Evolutionary conservation across 139 green algal species (phyloP).

Genomic region (Tetratostichococcus sp.): DNA sequence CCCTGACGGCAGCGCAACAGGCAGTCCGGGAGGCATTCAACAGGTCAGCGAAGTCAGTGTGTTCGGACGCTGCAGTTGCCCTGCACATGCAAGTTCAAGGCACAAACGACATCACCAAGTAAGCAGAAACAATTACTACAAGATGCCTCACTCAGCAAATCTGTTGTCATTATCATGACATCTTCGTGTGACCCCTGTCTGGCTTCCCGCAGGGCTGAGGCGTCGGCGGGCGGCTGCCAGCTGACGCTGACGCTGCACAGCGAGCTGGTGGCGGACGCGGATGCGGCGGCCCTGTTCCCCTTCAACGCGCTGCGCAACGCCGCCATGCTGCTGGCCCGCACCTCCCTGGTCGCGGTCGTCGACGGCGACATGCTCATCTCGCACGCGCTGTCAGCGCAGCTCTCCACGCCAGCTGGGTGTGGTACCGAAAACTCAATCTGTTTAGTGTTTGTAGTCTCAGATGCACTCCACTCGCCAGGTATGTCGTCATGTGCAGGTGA

Average conservation of each 20-base stretch:
- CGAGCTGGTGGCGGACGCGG: not conserved
- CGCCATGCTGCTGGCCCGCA: constrained; percentile 18
- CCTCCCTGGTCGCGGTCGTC: constrained; percentile 25
- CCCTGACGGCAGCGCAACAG: not conserved
- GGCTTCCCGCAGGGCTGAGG: not conserved
- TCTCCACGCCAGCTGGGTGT: constrained; percentile 1
- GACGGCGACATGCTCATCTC: constrained; percentile 35
- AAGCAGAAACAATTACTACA: no score
- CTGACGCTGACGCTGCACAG: not conserved
- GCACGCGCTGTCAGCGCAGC: not conserved
- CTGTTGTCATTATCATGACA: no score
- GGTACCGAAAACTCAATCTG: not conserved
- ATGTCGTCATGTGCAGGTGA: not conserved
- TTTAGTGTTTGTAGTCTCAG: not conserved
- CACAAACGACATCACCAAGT: not conserved
- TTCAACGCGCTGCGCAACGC: constrained; percentile 38
- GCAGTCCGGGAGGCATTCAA: not conserved
- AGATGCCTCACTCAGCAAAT: no score
- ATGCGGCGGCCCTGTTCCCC: not conserved
- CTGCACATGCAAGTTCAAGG: not conserved
- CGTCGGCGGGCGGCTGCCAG: not conserved
- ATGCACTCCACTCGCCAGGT: not conserved
- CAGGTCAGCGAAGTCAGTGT: no score
- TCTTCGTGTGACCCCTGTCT: no score
- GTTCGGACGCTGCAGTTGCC: no score